These are phyloP conservation scores for Zhuliangozyma blackwelliae DNA, from an alignment of 1,139 yeast species.

Conservation along the genomic window DNA sequence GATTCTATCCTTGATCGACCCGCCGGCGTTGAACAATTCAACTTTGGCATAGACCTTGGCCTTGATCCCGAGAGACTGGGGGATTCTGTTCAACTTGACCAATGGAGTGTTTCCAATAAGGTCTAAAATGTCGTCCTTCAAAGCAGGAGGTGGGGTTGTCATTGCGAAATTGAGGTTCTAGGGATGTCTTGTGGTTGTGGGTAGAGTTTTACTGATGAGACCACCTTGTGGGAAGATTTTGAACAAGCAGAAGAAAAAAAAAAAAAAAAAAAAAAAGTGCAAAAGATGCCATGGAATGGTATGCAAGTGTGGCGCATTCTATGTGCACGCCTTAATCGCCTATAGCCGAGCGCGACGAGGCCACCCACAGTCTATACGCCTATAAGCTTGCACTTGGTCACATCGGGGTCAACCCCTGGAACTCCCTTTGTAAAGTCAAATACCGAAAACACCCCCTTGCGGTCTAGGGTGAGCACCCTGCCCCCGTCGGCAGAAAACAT, in stretches of 20 bases:
- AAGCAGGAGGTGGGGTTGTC: constrained; percentile 24
- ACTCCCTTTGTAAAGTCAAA: constrained; percentile 87
- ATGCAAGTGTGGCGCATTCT: not conserved
- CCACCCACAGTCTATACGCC: constrained; percentile 13
- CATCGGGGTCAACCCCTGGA: constrained; percentile 72
- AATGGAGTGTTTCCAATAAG: constrained; percentile 84
- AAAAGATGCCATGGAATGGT: not conserved
- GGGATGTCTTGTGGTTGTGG: not conserved
- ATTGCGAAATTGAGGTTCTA: not conserved
- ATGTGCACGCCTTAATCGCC: not conserved
- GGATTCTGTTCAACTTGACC: constrained; percentile 69
- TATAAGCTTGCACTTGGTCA: constrained; percentile 65
- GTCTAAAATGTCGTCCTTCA: constrained; percentile 45
- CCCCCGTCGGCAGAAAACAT: constrained; percentile 80
- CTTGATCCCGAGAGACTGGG: constrained; percentile 72
- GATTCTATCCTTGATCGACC: constrained; percentile 66
- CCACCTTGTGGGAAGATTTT: no score
- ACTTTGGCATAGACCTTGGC: constrained; percentile 57
- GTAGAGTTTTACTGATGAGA: not conserved
- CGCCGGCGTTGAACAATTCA: constrained; percentile 67
- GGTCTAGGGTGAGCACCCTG: constrained; percentile 66
- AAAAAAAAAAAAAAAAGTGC: not conserved
- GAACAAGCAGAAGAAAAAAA: no score
- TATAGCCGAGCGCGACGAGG: not conserved
- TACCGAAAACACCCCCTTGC: constrained; percentile 73